Base-by-base conservation (phyloP, 2,329 filamentous ascomycete genomes). In the Leptosphaerulina australis region DNA sequence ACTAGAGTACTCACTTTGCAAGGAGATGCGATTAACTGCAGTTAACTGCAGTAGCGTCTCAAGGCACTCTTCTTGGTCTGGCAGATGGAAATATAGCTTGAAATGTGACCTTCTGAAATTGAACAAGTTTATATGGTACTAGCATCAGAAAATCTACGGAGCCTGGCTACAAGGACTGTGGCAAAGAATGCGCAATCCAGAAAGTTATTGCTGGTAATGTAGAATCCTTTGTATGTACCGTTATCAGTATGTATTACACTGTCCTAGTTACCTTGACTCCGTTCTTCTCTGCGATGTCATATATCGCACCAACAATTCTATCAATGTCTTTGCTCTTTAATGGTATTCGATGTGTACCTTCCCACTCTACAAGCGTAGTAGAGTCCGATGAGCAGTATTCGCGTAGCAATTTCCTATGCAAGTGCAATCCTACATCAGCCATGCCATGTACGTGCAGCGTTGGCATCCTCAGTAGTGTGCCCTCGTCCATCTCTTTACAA, bases 361-460 rank as follows among this genome's bases (percentile, higher is more conserved):
- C 81, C 89, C 88, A 92, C 68, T 91, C 86, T 1, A 92, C 69
- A 35, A 91, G 54, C 29, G 72, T 78, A 5, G 80, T 74, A 2
- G 74, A 82, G 0, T 76, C 79, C 8, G 75, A 64, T 39, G 83
- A 77, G 64, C 84, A 88, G 67, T 86, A 91, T 41, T 81, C 71
- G 7, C 81, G 69, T 40, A 84, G 64, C 58, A 87, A 63, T 64
- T 78, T 74, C 45, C 79, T 72, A 65, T 89, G 87, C 34, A 83
- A 70, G 50, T 81, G 73, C 18, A 91, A 62, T 0, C 84, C 84
- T 0, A 80, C 76, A 69, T 88, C 85, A 14, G 75, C 74, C 53
- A 84, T 58, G 0, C 87, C 87, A 72, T 89, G 86, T 1, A 89
- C 84, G 72, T 90, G 87, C 4, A 89, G 68, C 0, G 86, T 88